A percentile compares a stretch with the other conserved stretches of the same genome.
Evolutionary conservation across 2,329 filamentous ascomycete genomes (phyloP).

Genomic region (Colletotrichum tofieldiae): DNA sequence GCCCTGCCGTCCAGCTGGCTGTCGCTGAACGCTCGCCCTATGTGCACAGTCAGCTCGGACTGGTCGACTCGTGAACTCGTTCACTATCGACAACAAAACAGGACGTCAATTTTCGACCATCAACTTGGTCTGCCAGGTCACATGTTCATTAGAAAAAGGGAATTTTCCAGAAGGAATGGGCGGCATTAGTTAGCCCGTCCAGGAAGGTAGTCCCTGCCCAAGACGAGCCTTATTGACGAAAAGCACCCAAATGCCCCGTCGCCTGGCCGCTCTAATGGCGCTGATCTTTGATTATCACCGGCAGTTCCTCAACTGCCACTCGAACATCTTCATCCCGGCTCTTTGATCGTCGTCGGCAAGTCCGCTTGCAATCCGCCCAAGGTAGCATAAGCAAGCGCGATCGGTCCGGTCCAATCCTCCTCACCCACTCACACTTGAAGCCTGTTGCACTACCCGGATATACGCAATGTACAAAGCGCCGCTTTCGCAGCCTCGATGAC

Average conservation of each 20-base stretch:
- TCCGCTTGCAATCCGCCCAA: constrained; percentile 14
- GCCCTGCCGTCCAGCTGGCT: constrained; percentile 35
- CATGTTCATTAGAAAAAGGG: constrained; percentile 13
- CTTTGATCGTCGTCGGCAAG: constrained; percentile 25
- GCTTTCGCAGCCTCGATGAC: not conserved
- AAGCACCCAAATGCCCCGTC: constrained; percentile 8
- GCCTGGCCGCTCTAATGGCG: constrained; percentile 17
- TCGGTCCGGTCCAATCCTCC: constrained; percentile 7
- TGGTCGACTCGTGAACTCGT: not conserved
- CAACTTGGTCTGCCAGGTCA: not conserved
- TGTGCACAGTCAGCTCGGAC: not conserved
- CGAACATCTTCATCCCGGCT: constrained; percentile 17
- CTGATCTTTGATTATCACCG: constrained; percentile 39
- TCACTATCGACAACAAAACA: not conserved
- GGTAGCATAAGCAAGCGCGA: constrained; percentile 4
- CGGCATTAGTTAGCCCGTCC: not conserved
- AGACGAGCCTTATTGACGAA: not conserved
- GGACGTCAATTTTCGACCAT: not conserved
- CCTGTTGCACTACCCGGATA: not conserved
- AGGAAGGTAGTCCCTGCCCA: not conserved
- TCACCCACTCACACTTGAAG: constrained; percentile 17
- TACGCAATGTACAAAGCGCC: not conserved
- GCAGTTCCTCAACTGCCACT: constrained; percentile 36
- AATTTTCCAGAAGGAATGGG: constrained; percentile 36
- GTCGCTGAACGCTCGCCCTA: constrained; percentile 30